Evolutionary conservation across 768 basidiomycete species (phyloP), one percentile per base, ranked within the genome.

Genomic region (Peribolospora baueri): DNA sequence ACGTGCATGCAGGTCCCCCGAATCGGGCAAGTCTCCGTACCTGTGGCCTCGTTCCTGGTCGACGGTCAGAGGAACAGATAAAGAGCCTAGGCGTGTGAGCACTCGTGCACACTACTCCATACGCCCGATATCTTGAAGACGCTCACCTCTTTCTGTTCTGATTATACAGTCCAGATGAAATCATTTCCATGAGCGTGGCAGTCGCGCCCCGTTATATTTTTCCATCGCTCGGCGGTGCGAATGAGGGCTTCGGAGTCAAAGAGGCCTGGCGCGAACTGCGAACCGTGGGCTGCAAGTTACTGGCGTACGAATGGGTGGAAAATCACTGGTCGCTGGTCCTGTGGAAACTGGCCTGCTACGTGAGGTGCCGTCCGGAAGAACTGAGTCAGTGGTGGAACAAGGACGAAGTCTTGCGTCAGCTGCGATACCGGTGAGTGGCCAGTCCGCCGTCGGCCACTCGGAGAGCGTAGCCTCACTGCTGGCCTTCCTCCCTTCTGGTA

Each of bases 321-420:
- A 95, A 95, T 62, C 88, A 93, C 61, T 98, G 87, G 84, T 66
- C 70, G 7, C 68, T 88, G 48, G 77, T 97, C 40, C 72, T 98
- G 3, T 98, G 93, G 93, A 98, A 98, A 68, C 68, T 93, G 25
- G 85, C 87, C 3, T 82, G 84, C 9, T 77, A 86, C 74, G 80
- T 79, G 1, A 71, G 74, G 42, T 71, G 87, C 1, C 78, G 84
- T 56, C 87, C 88, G 4, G 65, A 72, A 37, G 69, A 71, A 46
- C 62, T 64, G 9, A 78, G 78, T 62, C 67, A 74, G 49, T 69
- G 72, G 51, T 98, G 91, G 87, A 79, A 75, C 59, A 93, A 82
- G 80, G 65, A 70, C 8, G 83, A 84, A 66, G 80, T 84, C 5
- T 75, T 85, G 50, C 70, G 75, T 11, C 91, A 97, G 69, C 71